Evolutionary conservation across 2,329 filamentous ascomycete genomes (phyloP).

Genomic region (Fusarium liriodendri): DNA sequence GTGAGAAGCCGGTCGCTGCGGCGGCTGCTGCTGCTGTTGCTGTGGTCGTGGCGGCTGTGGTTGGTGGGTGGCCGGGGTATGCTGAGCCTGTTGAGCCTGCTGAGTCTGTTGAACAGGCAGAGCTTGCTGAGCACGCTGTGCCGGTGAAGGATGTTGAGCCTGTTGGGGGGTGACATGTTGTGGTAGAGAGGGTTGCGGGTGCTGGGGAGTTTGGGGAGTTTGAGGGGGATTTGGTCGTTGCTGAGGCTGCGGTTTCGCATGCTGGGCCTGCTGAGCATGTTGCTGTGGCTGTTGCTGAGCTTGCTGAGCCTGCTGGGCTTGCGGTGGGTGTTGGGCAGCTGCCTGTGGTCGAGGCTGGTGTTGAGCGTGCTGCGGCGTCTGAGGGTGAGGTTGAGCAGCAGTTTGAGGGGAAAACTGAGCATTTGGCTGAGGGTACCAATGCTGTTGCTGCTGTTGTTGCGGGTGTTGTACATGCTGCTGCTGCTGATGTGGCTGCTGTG

Average conservation of each 20-base stretch:
- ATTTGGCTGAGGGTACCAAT: constrained; percentile 38
- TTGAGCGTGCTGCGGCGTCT: constrained; percentile 35
- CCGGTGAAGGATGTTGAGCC: constrained; percentile 34
- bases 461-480: constrained; percentile 28
- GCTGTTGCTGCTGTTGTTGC: constrained; percentile 30
- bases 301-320: constrained; percentile 16
- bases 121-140: constrained; percentile 30
- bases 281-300: constrained; percentile 34
- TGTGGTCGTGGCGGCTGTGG: constrained; percentile 32
- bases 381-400: constrained; percentile 36
- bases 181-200: constrained; percentile 24
- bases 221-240: constrained; percentile 30
- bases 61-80: constrained; percentile 28
- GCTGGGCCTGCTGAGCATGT: constrained; percentile 28
- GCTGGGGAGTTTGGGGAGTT: constrained; percentile 24
- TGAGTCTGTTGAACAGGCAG: constrained; percentile 20
- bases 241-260: constrained; percentile 34
- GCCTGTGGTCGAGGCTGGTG: constrained; percentile 36
- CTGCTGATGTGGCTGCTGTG: not conserved
- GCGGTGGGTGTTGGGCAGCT: constrained; percentile 21
- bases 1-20: constrained; percentile 37
- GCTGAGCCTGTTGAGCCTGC: constrained; percentile 28
- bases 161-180: constrained; percentile 26
- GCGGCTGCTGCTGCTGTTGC: constrained; percentile 35
- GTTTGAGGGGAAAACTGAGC: constrained; percentile 36